Evolutionary conservation across 1,284 basidiomycete genomes (phyloP), one percentile per base, ranked within the genome.

Genomic region (Malassezia globosa): DNA sequence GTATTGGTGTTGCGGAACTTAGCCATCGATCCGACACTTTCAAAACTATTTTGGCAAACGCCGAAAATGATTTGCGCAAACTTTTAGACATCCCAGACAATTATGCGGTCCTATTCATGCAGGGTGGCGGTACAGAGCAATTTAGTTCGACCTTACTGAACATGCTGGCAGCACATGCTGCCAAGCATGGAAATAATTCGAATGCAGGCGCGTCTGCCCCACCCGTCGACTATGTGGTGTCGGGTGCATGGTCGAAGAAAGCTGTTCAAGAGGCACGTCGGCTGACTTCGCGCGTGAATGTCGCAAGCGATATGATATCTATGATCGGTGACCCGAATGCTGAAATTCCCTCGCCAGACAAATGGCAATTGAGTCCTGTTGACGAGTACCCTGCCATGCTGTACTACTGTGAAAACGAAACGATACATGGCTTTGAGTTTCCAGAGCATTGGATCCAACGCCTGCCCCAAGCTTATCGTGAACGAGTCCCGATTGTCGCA

Each of bases 361-460:
- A 79, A 39, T 95, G 84, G 79, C 73, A 75, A n/a, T 85, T 94
- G 75, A 85, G 85, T 11, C 42, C 60, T 69, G 33, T 48, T 2
- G 61, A 65, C 23, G 70, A 73, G 39, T 77, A 81, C 67, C 83
- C 92, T 1, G 90, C 86, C 7, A 80, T 90, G 66, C 82, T 96
- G 47, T 96, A 94, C 76, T 97, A 96, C 76, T 99, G 94, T 78
- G 92, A 96, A 72, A 99, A 99, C 76, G 94, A 99, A 76, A 99
- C 94, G 3, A 87, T 97, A 51, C 84, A 95, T 65, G 94, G 94
- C 26, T 83, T 92, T 47, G 85, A 97, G 75, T 96, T 87, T 75
- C 77, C 84, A 4, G 79, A 19, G 72, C 63, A 80, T 4, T 78
- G 83, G n/a, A 87, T 85, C 76, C 77, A 85, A 56, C 75, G 78